Conservation (phyloP, 345 rosid species). For the Citrus australasica region DNA sequence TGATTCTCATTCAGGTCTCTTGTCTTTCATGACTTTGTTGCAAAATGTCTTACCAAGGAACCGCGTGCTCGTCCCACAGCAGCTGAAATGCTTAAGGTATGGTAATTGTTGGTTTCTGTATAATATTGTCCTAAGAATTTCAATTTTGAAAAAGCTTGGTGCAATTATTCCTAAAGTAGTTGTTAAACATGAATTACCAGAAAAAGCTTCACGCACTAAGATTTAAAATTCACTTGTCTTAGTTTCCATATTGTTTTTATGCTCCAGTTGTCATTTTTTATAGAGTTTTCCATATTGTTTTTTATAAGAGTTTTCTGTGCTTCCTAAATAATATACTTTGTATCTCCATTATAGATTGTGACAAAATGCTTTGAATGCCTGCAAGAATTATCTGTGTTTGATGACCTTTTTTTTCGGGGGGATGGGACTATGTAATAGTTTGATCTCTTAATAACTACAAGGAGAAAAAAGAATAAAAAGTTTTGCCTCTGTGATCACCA, state of each 20-base stretch:
- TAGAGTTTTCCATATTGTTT: not conserved
- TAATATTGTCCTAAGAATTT: not conserved
- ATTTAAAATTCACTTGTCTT: not conserved
- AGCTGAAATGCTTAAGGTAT: conserved; percentile 93
- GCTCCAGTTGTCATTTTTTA: not conserved
- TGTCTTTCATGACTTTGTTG: conserved; percentile 97
- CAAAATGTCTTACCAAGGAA: conserved; percentile 93
- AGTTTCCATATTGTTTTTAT: not conserved
- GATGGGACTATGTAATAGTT: not conserved
- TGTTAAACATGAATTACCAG: not conserved
- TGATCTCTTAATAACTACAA: not conserved
- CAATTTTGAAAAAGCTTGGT: conserved; percentile 2
- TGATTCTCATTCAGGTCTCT: conserved; percentile 67
- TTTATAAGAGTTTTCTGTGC: not conserved
- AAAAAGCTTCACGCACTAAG: not conserved
- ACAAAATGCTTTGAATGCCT: not conserved
- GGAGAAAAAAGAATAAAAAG: too few relatives aligned
- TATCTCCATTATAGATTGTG: not conserved
- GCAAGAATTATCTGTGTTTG: not conserved
- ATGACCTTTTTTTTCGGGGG: too few relatives aligned
- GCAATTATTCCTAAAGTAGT: not conserved
- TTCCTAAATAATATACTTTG: not conserved
- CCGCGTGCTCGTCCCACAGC: conserved; percentile 96
- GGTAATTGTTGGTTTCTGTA: not conserved
- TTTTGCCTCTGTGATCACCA: not conserved